Conservation (phyloP, 148 eudicot species). For the Agrostemma githago region DNA sequence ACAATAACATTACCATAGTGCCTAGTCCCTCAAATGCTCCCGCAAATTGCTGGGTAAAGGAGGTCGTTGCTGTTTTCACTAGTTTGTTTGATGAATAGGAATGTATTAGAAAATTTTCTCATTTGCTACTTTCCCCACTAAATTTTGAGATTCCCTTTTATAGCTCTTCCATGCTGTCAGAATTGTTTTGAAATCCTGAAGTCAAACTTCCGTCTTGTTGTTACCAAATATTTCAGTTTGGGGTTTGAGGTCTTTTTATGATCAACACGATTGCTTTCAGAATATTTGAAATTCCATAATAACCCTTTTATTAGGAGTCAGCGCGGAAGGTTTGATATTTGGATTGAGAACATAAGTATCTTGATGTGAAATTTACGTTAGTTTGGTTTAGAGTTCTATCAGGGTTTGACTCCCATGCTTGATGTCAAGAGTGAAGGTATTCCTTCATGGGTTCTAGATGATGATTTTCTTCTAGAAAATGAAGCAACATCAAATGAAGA, state of each 20-base stretch:
- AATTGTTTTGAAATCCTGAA: neutral
- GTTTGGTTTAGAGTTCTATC: conserved; percentile 20
- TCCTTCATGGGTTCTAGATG: conserved; percentile 25
- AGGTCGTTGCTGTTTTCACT: no score
- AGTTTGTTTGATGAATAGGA: no score
- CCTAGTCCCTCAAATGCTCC: no score
- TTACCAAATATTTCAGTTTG: neutral
- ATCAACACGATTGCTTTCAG: neutral
- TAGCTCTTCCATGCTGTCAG: neutral
- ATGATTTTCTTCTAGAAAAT: conserved; percentile 29
- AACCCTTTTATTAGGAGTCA: neutral
- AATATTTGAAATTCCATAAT: neutral
- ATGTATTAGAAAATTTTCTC: no score
- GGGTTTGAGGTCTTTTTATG: neutral
- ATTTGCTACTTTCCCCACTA: neutral
- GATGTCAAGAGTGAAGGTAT: conserved; percentile 27
- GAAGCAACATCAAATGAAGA: conserved; percentile 24
- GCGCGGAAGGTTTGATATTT: neutral
- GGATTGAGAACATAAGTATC: neutral
- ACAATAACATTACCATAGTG: no score
- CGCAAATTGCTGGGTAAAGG: no score
- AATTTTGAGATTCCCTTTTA: neutral
- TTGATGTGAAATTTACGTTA: neutral
- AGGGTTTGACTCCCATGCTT: conserved; percentile 42
- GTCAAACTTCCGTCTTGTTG: neutral